Conservation (phyloP, 108 stramenopile genomes). For the Cyclostephanos invisitatus region DNA sequence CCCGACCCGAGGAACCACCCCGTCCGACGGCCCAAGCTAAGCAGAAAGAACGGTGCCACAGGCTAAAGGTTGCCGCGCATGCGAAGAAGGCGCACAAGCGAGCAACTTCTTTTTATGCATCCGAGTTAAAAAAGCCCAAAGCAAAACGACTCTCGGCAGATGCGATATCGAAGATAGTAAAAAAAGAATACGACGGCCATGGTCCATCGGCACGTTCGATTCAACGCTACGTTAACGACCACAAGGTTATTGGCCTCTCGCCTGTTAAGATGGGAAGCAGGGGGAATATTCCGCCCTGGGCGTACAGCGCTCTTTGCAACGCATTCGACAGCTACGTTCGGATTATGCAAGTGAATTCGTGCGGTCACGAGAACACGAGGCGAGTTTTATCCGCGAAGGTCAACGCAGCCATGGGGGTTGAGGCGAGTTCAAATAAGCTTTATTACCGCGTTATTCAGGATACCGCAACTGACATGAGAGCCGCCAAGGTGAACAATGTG, state of each 20-base stretch:
- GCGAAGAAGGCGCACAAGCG: neutral
- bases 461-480: neutral
- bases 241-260: neutral
- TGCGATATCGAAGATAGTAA: neutral
- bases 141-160: neutral
- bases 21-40: neutral
- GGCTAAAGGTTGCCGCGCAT: neutral
- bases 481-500: neutral
- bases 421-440: neutral
- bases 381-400: neutral
- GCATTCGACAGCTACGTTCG: neutral
- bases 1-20: neutral
- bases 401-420: neutral
- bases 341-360: slow-evolving; percentile 8
- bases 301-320: neutral
- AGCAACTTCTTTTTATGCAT: neutral
- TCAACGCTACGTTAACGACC: neutral
- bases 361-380: slow-evolving; percentile 2
- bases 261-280: neutral
- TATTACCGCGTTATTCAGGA: neutral
- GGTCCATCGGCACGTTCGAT: slow-evolving; percentile 4
- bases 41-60: neutral
- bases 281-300: neutral
- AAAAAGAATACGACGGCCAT: slow-evolving; percentile 1
- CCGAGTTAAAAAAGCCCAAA: neutral